Percentiles rank a stretch among this genome's conserved stretches.
Conservation (phyloP, 2,329 filamentous ascomycete species). For the Aspergillus thermomutatus region DNA sequence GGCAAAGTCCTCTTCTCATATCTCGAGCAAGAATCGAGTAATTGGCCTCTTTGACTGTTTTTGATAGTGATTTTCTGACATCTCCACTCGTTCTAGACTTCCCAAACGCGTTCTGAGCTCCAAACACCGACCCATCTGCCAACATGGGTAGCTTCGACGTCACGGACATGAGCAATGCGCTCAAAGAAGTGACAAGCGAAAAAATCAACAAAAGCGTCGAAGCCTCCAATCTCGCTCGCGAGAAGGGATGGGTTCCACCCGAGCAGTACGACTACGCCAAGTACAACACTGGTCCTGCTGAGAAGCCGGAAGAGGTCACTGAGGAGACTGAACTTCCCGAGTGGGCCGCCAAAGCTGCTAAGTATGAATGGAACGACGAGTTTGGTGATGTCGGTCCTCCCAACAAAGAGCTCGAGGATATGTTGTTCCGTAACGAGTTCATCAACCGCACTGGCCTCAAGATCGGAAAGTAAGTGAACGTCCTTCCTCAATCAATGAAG, state of each 20-base stretch:
- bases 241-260: slow-evolving; percentile 38
- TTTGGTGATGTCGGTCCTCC: slow-evolving; percentile 79
- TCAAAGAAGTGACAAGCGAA: slow-evolving; percentile 16
- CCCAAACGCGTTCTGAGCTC: not conserved
- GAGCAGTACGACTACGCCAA: slow-evolving; percentile 37
- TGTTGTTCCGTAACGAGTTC: slow-evolving; percentile 65
- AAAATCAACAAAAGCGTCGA: slow-evolving; percentile 25
- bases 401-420: slow-evolving; percentile 65
- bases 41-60: not conserved
- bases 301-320: slow-evolving; percentile 16
- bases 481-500: not conserved
- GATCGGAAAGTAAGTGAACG: slow-evolving; percentile 56
- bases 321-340: slow-evolving; percentile 25
- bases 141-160: slow-evolving; percentile 20
- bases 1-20: not conserved
- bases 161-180: slow-evolving; percentile 19
- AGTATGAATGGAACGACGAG: slow-evolving; percentile 84
- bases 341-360: slow-evolving; percentile 56
- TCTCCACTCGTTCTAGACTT: not conserved
- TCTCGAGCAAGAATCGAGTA: not conserved
- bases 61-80: not conserved
- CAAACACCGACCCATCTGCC: not conserved
- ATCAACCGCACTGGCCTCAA: slow-evolving; percentile 56
- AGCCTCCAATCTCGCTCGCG: slow-evolving; percentile 29
- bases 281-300: slow-evolving; percentile 19